Evolutionary conservation across 345 rosid species (phyloP), one percentile per base, ranked within the genome.

Genomic region (Alliaria petiolata): DNA sequence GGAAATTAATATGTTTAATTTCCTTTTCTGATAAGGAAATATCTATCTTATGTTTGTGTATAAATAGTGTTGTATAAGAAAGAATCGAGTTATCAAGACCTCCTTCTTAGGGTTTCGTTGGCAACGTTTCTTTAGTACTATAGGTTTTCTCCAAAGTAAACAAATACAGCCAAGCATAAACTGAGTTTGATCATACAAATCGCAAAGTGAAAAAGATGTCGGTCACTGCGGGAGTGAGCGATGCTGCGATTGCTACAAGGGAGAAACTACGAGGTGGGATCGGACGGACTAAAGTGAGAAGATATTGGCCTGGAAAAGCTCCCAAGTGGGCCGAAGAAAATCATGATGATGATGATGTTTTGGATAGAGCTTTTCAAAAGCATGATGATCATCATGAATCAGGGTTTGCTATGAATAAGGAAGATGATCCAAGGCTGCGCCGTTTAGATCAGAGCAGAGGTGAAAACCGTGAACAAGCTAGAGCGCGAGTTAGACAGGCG

Each of bases 231-330:
- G 87, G 89, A 65, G 87, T 81, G 5, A 84, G 81, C 51, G 84
- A 80, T 61, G 70, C 76, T 31, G 70, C 83, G n/a, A 68, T 86
- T 26, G 87, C 89, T 2, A 43, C 81, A 20, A 79, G 87, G 69
- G 91, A 82, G 36, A 87, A 85, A 70, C 84, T 87, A 13, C 76
- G 81, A 49, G 86, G 89, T 25, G 84, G 82, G 74, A 83, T 85
- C 47, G 77, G 79, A n/a, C 78, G 70, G 63, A 83, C 86, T 0
- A 84, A 82, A 66, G 91, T 87, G 14, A 85, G 78, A 57, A 72
- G 91, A 70, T 87, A 87, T 51, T 87, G 87, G 87, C 89, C 87
- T 46, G 89, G 87, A 15, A 77, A 87, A 73, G 91, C 86, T 2
- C 91, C 91, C 1, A 82, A 80, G 45, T 85, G 89, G 91, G 86